These are phyloP conservation scores for Nothophaeocryptopus gaeumannii DNA, from an alignment of 2,329 filamentous ascomycete genomes.

Conservation along the genomic window DNA sequence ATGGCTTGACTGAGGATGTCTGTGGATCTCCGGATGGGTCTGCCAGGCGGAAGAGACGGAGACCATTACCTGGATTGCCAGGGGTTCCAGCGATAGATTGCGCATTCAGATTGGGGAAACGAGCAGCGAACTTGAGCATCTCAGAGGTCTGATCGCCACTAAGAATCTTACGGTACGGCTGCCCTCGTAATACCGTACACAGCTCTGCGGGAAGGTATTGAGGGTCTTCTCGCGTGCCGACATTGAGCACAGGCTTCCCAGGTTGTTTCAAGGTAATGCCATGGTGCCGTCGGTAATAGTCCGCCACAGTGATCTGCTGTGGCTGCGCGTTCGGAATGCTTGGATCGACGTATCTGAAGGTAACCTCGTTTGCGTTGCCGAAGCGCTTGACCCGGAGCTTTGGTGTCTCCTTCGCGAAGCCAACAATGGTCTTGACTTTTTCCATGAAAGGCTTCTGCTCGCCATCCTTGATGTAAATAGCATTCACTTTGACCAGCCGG, in stretches of 20 bases:
- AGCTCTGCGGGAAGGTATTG: constrained; percentile 66
- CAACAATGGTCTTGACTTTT: constrained; percentile 46
- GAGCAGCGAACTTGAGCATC: constrained; percentile 73
- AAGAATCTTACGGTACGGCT: constrained; percentile 61
- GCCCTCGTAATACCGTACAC: constrained; percentile 62
- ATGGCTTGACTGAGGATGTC: constrained; percentile 39
- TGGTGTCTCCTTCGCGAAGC: constrained; percentile 40
- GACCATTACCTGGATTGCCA: constrained; percentile 47
- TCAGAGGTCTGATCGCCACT: constrained; percentile 57
- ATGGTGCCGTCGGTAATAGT: constrained; percentile 48
- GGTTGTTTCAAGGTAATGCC: constrained; percentile 49
- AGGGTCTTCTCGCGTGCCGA: constrained; percentile 57
- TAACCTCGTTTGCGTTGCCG: constrained; percentile 48
- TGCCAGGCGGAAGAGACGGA: constrained; percentile 55
- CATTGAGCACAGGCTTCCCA: constrained; percentile 56
- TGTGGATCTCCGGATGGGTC: constrained; percentile 21
- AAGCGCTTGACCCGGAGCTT: constrained; percentile 24
- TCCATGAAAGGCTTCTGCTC: constrained; percentile 21
- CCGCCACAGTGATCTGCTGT: constrained; percentile 50
- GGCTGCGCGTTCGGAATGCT: constrained; percentile 24
- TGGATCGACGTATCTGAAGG: constrained; percentile 41
- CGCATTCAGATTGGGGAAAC: constrained; percentile 64
- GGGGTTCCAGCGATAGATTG: constrained; percentile 54
- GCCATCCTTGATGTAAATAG: constrained; percentile 25
- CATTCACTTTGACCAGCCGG: constrained; percentile 31